Evolutionary conservation across 345 rosid species (phyloP), one percentile per base, ranked within the genome.

Genomic region (Camelina laxa): DNA sequence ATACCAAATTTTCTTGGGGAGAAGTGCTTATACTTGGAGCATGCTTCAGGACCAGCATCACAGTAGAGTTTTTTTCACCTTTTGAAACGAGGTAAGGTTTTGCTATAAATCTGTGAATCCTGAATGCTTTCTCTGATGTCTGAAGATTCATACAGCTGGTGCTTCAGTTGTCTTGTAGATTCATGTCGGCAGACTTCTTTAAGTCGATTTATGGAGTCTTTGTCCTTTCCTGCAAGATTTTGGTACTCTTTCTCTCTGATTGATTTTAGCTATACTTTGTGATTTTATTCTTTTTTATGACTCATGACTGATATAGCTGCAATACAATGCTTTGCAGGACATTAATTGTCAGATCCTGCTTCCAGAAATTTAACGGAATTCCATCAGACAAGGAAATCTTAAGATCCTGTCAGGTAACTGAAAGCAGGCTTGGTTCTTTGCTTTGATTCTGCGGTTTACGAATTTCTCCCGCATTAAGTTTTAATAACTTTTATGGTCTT

Each of bases 1-100:
- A 83, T 80, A 84, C 91, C 55, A 86, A 85, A 75, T 87, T 87
- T 87, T 39, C 82, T 50, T 87, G 96, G 95, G 80, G 87, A 10
- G 78, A 86, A 72, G 31, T 82, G 67, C 88, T 87, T 42, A 79
- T 91, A 82, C 89, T 94, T 39, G 97, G 98, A 50, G 86, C 88
- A 54, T 94, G 98, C 83, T 85, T 69, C 76, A 86, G 75, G 84
- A 88, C 91, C 69, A 90, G 91, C 82, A 80, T 94, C 42, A 75
- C 70, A 33, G 78, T 94, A 60, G 84, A 82, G 73, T 80, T 83
- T n/a, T 91, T 89, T 70, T 94, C 98, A 36, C 96, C 97, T 24
- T 83, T 88, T 64, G 87, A 80, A 75, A 81, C 89, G 14, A 80
- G 93, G 98, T 94, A 83, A 8, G 78, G 44, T 35, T 39, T 75